Percentiles rank a stretch among this genome's conserved stretches.
Conservation (phyloP, 306 rosid genomes). For the Trifolium dubium region DNA sequence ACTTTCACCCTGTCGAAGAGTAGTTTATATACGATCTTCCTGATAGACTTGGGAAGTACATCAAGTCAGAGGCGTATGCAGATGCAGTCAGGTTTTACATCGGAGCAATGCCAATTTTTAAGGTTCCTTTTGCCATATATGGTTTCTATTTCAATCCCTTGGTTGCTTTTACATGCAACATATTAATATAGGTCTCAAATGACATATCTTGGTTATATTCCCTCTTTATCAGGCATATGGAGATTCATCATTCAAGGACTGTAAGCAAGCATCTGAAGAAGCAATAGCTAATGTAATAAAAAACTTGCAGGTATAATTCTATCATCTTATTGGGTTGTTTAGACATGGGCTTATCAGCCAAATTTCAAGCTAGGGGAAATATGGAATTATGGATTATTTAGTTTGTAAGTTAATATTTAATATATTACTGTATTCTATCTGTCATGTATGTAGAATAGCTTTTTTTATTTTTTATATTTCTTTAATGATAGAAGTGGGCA, state of each 20-base stretch:
- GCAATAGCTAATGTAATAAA: slow-evolving; percentile 69
- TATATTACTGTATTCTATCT: slow-evolving; percentile 18
- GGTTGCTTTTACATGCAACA: slow-evolving; percentile 10
- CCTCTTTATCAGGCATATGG: slow-evolving; percentile 74
- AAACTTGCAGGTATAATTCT: slow-evolving; percentile 71
- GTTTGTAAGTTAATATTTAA: slow-evolving; percentile 29
- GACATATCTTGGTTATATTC: slow-evolving; percentile 30
- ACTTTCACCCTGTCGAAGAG: slow-evolving; percentile 47
- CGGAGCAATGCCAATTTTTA: slow-evolving; percentile 94
- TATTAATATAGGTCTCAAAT: slow-evolving; percentile 29
- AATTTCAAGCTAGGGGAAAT: slow-evolving; percentile 32
- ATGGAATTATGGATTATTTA: slow-evolving; percentile 25
- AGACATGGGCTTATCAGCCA: background rate
- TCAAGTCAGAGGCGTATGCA: slow-evolving; percentile 84
- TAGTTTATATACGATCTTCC: slow-evolving; percentile 97
- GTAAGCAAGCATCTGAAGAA: slow-evolving; percentile 93
- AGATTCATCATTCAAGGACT: slow-evolving; percentile 85
- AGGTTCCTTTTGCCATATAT: slow-evolving; percentile 53
- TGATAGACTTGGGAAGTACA: slow-evolving; percentile 86
- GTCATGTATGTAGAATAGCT: slow-evolving; percentile 13
- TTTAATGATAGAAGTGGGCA: background rate
- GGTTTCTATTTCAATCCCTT: slow-evolving; percentile 42
- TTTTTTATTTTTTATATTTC: background rate
- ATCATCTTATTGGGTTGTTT: slow-evolving; percentile 26
- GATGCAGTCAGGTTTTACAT: slow-evolving; percentile 89